A percentile compares a stretch with the other conserved stretches of the same genome.
phyloP scores from a whole-genome alignment of 164 flowering plant genomes.

The Macadamia integrifolia region DNA sequence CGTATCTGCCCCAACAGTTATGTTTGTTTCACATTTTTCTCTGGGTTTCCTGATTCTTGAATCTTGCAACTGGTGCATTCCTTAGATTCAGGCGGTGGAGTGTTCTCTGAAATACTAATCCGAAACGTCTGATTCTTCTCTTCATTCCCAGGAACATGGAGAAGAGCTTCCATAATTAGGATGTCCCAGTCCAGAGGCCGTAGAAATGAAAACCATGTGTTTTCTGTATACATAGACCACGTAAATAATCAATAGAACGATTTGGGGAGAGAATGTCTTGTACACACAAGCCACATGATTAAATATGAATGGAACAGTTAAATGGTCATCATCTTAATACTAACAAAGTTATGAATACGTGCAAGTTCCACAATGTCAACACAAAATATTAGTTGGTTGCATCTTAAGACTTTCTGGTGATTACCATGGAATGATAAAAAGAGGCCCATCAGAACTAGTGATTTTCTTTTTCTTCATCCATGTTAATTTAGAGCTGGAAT shows the following conservation, averaged over 20 bases:
- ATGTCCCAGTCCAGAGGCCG: slow-evolving; percentile 72
- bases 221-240: slow-evolving; percentile 29
- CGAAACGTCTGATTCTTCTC: slow-evolving; percentile 57
- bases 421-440: too few relatives aligned
- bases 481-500: too few relatives aligned
- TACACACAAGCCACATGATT: too few relatives aligned
- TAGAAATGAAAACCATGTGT: slow-evolving; percentile 45
- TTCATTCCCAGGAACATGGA: slow-evolving; percentile 71
- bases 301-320: not conserved
- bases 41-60: slow-evolving; percentile 23
- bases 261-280: not conserved
- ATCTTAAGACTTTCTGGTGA: too few relatives aligned
- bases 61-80: slow-evolving; percentile 35
- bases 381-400: too few relatives aligned
- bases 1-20: not conserved
- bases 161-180: slow-evolving; percentile 75
- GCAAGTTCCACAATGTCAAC: too few relatives aligned
- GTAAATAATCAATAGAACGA: not conserved
- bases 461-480: too few relatives aligned
- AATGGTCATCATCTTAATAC: not conserved
- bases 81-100: slow-evolving; percentile 27
- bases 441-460: too few relatives aligned
- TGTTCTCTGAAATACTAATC: slow-evolving; percentile 37
- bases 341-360: too few relatives aligned
- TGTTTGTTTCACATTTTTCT: slow-evolving; percentile 18